Evolutionary conservation across 352 stramenopile genomes (phyloP).

Genomic region (Pythium sp.): DNA sequence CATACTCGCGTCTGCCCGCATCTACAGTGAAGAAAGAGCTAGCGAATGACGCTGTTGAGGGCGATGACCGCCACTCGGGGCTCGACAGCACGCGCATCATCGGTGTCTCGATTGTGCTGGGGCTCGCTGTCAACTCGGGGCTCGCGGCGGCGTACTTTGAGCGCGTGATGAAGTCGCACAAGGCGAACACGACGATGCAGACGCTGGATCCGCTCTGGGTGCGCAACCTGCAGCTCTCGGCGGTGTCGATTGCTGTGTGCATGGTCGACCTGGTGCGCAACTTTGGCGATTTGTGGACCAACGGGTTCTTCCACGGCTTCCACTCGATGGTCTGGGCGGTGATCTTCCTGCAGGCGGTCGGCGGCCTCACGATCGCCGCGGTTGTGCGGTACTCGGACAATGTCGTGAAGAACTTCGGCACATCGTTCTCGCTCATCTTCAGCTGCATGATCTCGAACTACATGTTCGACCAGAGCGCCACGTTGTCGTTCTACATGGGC

Average conservation of each 20-base stretch:
- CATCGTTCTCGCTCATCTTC: constrained; percentile 84
- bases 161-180: constrained; percentile 87
- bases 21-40: constrained; percentile 20
- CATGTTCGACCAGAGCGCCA: constrained; percentile 76
- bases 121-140: constrained; percentile 82
- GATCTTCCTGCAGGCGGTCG: constrained; percentile 81
- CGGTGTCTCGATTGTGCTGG: constrained; percentile 75
- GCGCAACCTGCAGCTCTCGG: constrained; percentile 82
- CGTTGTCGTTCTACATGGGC: constrained; percentile 73
- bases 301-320: constrained; percentile 84
- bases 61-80: constrained; percentile 5
- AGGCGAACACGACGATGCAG: constrained; percentile 62
- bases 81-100: constrained; percentile 63
- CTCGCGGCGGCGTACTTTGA: constrained; percentile 86
- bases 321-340: constrained; percentile 69
- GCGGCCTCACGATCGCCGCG: constrained; percentile 79
- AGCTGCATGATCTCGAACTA: constrained; percentile 90
- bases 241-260: constrained; percentile 76
- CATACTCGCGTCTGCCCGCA: constrained; percentile 65
- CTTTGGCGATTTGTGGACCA: constrained; percentile 44
- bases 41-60: constrained; percentile 5
- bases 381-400: constrained; percentile 90
- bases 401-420: constrained; percentile 90
- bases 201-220: constrained; percentile 85
- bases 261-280: constrained; percentile 73